A percentile compares a stretch with the other conserved stretches of the same genome.
Conservation (phyloP, 441 rosid genomes). For the Populus trichocarpa region DNA sequence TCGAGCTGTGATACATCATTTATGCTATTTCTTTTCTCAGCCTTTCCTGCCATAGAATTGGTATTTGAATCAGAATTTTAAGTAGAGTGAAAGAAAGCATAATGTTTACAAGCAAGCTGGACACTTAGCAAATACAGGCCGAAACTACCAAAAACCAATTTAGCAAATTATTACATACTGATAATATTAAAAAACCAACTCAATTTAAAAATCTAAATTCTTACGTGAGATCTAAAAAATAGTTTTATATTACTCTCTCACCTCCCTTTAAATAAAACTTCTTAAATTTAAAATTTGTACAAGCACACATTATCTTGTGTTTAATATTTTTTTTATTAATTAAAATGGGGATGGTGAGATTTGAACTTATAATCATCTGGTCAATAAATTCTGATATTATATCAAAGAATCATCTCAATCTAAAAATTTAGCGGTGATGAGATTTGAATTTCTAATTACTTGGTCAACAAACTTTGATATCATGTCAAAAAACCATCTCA, state of each 20-base stretch:
- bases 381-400: fast-evolving
- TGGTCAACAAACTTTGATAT: fast-evolving
- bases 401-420: fast-evolving
- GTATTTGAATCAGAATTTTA: neutral
- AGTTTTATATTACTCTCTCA: no score
- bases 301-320: fast-evolving
- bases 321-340: no score
- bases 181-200: no score
- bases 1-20: conserved; percentile 51
- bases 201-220: no score
- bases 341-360: fast-evolving
- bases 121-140: neutral
- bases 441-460: no score
- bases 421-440: fast-evolving
- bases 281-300: fast-evolving
- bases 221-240: fast-evolving
- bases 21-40: conserved; percentile 39
- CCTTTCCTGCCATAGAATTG: conserved; percentile 49
- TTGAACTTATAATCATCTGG: fast-evolving
- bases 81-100: neutral
- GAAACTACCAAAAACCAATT: neutral
- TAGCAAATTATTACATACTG: neutral
- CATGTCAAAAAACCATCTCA: no score
- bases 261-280: fast-evolving
- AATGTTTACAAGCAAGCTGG: neutral